A percentile compares a stretch with the other conserved stretches of the same genome.
Conservation (phyloP, 805 yeast genomes). For the Jamesozyma piceae region DNA sequence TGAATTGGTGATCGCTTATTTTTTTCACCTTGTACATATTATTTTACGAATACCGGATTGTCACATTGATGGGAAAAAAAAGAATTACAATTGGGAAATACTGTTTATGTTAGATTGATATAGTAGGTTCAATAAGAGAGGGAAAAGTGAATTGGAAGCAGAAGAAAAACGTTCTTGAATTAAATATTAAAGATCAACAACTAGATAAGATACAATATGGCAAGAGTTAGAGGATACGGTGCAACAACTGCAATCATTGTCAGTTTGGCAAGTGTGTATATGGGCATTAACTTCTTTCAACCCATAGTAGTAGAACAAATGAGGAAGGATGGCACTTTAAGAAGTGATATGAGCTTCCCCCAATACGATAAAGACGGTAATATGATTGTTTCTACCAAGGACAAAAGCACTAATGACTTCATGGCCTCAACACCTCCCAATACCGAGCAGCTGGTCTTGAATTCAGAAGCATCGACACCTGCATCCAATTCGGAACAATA, state of each 20-base stretch:
- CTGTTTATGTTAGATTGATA: too few species aligned
- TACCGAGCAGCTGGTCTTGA: background rate
- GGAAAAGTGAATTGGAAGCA: too few species aligned
- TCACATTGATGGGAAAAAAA: too few species aligned
- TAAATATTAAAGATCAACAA: too few species aligned
- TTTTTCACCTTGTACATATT: too few species aligned
- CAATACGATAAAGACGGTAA: constrained; percentile 34
- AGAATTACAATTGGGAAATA: too few species aligned
- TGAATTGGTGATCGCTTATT: too few species aligned
- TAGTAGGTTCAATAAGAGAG: too few species aligned
- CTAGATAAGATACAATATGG: too few species aligned
- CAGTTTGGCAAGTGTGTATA: constrained; percentile 36
- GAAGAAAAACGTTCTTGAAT: too few species aligned
- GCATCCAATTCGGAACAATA: too few species aligned
- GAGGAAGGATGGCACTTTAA: constrained; percentile 53
- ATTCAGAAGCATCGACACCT: background rate
- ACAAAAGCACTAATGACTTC: background rate
- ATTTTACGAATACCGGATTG: too few species aligned
- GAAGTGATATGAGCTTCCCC: constrained; percentile 51
- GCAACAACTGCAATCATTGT: constrained; percentile 20
- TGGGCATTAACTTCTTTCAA: constrained; percentile 55
- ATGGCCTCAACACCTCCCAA: constrained; percentile 2
- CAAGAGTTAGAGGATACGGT: constrained; percentile 26
- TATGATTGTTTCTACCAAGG: background rate
- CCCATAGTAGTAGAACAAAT: constrained; percentile 63